phyloP scores from a whole-genome alignment of 768 basidiomycete species.

The Lepiota venenata region DNA sequence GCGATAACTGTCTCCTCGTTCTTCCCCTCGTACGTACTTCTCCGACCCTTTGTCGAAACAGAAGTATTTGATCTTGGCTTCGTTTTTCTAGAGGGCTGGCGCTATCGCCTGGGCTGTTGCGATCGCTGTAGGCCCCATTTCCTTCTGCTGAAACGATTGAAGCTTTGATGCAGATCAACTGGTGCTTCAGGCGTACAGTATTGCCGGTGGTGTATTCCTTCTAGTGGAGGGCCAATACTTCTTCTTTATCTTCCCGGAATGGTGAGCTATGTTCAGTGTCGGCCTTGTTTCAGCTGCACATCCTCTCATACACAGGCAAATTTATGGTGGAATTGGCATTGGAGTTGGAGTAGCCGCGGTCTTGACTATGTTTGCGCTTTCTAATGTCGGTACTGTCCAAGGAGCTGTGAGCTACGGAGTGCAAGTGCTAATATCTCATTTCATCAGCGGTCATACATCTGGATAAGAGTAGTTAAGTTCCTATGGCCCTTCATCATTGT shows the following conservation, averaged over 20 bases:
- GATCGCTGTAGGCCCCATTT: constrained; percentile 47
- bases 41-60: constrained; percentile 10
- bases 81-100: constrained; percentile 51
- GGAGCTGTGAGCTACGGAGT: constrained; percentile 10
- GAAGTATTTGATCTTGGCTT: constrained; percentile 25
- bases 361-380: constrained; percentile 56
- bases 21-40: constrained; percentile 59
- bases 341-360: constrained; percentile 47
- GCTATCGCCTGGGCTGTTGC: constrained; percentile 68
- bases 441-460: constrained; percentile 64
- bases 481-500: constrained; percentile 72
- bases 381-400: constrained; percentile 45
- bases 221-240: constrained; percentile 58
- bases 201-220: constrained; percentile 63
- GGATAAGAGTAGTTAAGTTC: constrained; percentile 60
- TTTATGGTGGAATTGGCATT: constrained; percentile 66
- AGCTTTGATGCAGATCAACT: constrained; percentile 9
- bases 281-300: background rate
- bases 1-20: constrained; percentile 75
- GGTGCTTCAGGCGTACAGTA: constrained; percentile 53
- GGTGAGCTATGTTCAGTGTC: constrained; percentile 30
- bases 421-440: constrained; percentile 16
- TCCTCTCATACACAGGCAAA: constrained; percentile 42
- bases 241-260: constrained; percentile 66
- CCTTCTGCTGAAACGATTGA: constrained; percentile 8